These are phyloP conservation scores for Bipolaris zeicola DNA, from an alignment of 2,329 filamentous ascomycete genomes.

Conservation along the genomic window DNA sequence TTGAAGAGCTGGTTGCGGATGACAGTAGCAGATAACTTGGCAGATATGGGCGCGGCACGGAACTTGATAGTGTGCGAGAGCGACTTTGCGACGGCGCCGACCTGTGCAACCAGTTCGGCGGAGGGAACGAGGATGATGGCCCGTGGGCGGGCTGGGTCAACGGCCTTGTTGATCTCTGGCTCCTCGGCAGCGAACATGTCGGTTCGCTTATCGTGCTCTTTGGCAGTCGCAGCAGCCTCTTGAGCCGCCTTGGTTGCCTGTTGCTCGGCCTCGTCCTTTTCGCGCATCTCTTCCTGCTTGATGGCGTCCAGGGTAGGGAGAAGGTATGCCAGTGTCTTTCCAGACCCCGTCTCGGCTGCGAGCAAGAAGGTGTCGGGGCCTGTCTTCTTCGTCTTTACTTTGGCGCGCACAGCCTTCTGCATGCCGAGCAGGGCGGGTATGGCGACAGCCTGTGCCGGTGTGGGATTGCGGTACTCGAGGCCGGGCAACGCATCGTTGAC, in stretches of 20 bases:
- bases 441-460: slow-evolving; percentile 85
- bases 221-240: slow-evolving; percentile 41
- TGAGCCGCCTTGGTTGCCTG: slow-evolving; percentile 60
- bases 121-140: slow-evolving; percentile 90
- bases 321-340: slow-evolving; percentile 93
- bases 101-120: slow-evolving; percentile 87
- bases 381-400: slow-evolving; percentile 34
- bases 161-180: slow-evolving; percentile 62
- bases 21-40: slow-evolving; percentile 73
- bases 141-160: slow-evolving; percentile 77
- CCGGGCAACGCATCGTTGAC: slow-evolving; percentile 78
- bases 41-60: slow-evolving; percentile 80
- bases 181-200: slow-evolving; percentile 67
- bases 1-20: slow-evolving; percentile 87
- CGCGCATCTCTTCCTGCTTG: slow-evolving; percentile 71
- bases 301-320: slow-evolving; percentile 83
- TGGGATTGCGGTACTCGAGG: slow-evolving; percentile 77
- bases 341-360: slow-evolving; percentile 94
- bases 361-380: slow-evolving; percentile 74
- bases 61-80: slow-evolving; percentile 87
- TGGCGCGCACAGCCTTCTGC: slow-evolving; percentile 46
- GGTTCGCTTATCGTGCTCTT: slow-evolving; percentile 31
- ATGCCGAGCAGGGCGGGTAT: slow-evolving; percentile 79
- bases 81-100: slow-evolving; percentile 78
- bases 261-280: slow-evolving; percentile 52